Evolutionary conservation across 495 filamentous ascomycete species (phyloP).

Genomic region (Aspergillus sclerotiicarbonarius): DNA sequence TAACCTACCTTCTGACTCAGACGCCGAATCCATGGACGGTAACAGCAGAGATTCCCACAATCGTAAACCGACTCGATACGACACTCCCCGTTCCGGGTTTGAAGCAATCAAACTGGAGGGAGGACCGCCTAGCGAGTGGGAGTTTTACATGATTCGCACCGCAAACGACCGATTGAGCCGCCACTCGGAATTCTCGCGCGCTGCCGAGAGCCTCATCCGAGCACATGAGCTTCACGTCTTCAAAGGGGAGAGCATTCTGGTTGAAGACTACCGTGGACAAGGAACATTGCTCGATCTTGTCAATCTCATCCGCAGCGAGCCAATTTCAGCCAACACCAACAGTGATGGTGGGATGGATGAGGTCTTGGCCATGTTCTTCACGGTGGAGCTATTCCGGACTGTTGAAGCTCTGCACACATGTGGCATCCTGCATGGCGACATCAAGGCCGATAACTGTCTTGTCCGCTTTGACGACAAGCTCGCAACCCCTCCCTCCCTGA

Average conservation of each 20-base stretch:
- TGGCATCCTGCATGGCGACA: slow-evolving; percentile 83
- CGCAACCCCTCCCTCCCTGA: slow-evolving; percentile 26
- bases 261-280: slow-evolving; percentile 85
- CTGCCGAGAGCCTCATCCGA: slow-evolving; percentile 69
- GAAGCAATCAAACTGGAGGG: slow-evolving; percentile 92
- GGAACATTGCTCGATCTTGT: slow-evolving; percentile 91
- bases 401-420: slow-evolving; percentile 81
- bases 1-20: slow-evolving; percentile 47
- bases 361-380: slow-evolving; percentile 87
- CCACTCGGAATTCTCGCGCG: slow-evolving; percentile 44
- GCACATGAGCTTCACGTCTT: slow-evolving; percentile 89
- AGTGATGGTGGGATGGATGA: slow-evolving; percentile 76
- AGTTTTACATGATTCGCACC: slow-evolving; percentile 92
- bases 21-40: slow-evolving; percentile 32
- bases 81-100: slow-evolving; percentile 48
- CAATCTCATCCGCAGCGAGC: slow-evolving; percentile 75
- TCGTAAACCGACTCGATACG: slow-evolving; percentile 20
- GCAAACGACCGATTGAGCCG: slow-evolving; percentile 69
- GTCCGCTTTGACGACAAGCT: slow-evolving; percentile 67
- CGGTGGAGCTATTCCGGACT: slow-evolving; percentile 85
- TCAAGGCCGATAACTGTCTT: slow-evolving; percentile 94
- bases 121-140: slow-evolving; percentile 82
- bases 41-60: slow-evolving; percentile 20
- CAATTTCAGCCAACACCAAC: slow-evolving; percentile 40
- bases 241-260: slow-evolving; percentile 76